Percentiles rank a stretch among this genome's conserved stretches.
phyloP scores from a whole-genome alignment of 192 early-diverging fungal species.

The Coemansia sp. region DNA sequence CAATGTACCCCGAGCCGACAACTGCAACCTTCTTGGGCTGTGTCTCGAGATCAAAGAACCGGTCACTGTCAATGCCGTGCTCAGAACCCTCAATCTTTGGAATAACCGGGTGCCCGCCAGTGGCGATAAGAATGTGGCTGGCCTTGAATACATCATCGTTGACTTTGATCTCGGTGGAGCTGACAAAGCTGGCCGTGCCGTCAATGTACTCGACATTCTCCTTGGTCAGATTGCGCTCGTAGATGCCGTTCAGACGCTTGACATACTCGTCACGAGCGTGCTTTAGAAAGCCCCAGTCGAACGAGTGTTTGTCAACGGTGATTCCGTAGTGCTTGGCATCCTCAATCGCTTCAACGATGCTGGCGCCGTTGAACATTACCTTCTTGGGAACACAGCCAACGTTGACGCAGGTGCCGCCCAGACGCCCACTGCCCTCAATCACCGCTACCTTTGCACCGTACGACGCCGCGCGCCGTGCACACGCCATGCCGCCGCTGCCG shows the following conservation, averaged over 20 bases:
- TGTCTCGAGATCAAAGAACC: slow-evolving; percentile 90
- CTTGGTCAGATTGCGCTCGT: slow-evolving; percentile 84
- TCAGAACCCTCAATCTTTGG: slow-evolving; percentile 83
- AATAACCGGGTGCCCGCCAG: slow-evolving; percentile 71
- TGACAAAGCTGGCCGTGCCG: slow-evolving; percentile 83
- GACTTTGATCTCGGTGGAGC: slow-evolving; percentile 66
- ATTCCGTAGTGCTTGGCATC: slow-evolving; percentile 94
- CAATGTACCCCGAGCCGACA: slow-evolving; percentile 93
- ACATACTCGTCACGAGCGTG: slow-evolving; percentile 95
- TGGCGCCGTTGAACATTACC: slow-evolving; percentile 95
- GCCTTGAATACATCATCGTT: slow-evolving; percentile 59
- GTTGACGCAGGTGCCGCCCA: slow-evolving; percentile 92
- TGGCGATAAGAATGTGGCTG: slow-evolving; percentile 90
- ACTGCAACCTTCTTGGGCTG: slow-evolving; percentile 91
- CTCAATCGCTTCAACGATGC: slow-evolving; percentile 79
- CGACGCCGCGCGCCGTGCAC: slow-evolving; percentile 85
- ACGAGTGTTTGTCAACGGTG: slow-evolving; percentile 56
- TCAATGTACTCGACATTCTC: slow-evolving; percentile 81
- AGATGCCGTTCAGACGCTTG: slow-evolving; percentile 94
- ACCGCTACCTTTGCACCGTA: slow-evolving; percentile 90
- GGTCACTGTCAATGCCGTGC: slow-evolving; percentile 86
- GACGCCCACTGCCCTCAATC: slow-evolving; percentile 73
- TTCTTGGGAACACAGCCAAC: slow-evolving; percentile 91
- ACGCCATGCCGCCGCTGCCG: slow-evolving; percentile 88
- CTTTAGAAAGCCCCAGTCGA: slow-evolving; percentile 84